phyloP scores from a whole-genome alignment of 768 basidiomycete species.

The Neoboletus brunneissimus region DNA sequence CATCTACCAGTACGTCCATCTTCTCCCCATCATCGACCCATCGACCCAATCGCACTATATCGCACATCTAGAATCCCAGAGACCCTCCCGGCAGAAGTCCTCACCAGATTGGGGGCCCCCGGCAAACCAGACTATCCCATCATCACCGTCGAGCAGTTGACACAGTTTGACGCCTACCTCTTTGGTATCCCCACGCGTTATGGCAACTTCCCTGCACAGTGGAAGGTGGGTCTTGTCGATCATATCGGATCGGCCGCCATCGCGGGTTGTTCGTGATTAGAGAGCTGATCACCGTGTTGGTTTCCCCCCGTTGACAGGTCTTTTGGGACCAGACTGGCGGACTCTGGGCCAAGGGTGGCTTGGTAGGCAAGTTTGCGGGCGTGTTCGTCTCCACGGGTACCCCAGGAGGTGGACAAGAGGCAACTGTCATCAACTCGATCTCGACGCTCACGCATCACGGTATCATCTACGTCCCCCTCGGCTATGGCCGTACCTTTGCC shows the following conservation, averaged over 20 bases:
- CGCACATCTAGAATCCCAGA: slow-evolving; percentile 59
- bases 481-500: slow-evolving; percentile 50
- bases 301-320: slow-evolving; percentile 33
- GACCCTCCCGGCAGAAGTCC: slow-evolving; percentile 69
- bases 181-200: slow-evolving; percentile 46
- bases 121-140: slow-evolving; percentile 58
- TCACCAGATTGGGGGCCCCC: slow-evolving; percentile 66
- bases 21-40: background rate
- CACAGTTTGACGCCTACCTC: slow-evolving; percentile 38
- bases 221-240: slow-evolving; percentile 47
- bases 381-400: slow-evolving; percentile 70
- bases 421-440: slow-evolving; percentile 49
- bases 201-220: slow-evolving; percentile 48
- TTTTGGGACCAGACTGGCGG: slow-evolving; percentile 77
- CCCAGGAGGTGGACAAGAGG: slow-evolving; percentile 76
- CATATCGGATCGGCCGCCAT: background rate
- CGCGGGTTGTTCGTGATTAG: background rate
- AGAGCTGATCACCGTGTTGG: background rate
- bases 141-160: slow-evolving; percentile 12
- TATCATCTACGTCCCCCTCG: slow-evolving; percentile 67
- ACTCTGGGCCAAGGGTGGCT: slow-evolving; percentile 56
- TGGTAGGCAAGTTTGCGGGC: slow-evolving; percentile 74
- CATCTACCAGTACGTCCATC: slow-evolving; percentile 54
- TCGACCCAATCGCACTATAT: background rate
- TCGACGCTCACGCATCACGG: slow-evolving; percentile 72